Percentiles rank a stretch among this genome's conserved stretches.
phyloP scores from a whole-genome alignment of 2,329 filamentous ascomycete genomes.

The Penicillium sp. region DNA sequence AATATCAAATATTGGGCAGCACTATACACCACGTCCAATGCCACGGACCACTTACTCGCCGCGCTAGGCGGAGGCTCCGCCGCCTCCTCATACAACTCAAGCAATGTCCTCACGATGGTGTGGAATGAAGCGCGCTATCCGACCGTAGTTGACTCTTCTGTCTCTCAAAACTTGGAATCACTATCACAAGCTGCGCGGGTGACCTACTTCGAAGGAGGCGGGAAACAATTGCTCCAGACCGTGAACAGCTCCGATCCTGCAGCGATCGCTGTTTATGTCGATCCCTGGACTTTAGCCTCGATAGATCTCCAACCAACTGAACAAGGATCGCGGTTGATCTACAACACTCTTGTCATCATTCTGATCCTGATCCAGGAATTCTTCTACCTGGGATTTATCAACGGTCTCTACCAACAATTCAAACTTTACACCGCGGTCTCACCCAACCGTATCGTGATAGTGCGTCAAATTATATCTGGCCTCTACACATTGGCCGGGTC shows the following conservation, averaged over 20 bases:
- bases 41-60: constrained; percentile 38
- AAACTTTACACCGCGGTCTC: constrained; percentile 37
- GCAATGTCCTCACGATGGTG: constrained; percentile 40
- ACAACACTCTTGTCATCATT: constrained; percentile 49
- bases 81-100: constrained; percentile 36
- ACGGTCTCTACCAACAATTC: constrained; percentile 44
- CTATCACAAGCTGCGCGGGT: constrained; percentile 37
- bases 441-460: constrained; percentile 31
- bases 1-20: constrained; percentile 39
- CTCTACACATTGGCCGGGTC: constrained; percentile 45
- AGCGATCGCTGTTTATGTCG: constrained; percentile 37
- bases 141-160: constrained; percentile 35
- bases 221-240: constrained; percentile 28
- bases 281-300: constrained; percentile 39
- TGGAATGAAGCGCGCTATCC: constrained; percentile 52
- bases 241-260: constrained; percentile 27
- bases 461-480: constrained; percentile 37
- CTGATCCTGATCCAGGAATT: constrained; percentile 52
- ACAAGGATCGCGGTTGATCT: constrained; percentile 45
- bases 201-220: constrained; percentile 37
- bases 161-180: constrained; percentile 32
- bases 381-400: constrained; percentile 50
- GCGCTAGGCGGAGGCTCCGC: constrained; percentile 37
- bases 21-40: constrained; percentile 33
- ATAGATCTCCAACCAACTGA: constrained; percentile 44